phyloP scores from a whole-genome alignment of 2,329 filamentous ascomycete genomes.

The Fusarium algeriense region DNA sequence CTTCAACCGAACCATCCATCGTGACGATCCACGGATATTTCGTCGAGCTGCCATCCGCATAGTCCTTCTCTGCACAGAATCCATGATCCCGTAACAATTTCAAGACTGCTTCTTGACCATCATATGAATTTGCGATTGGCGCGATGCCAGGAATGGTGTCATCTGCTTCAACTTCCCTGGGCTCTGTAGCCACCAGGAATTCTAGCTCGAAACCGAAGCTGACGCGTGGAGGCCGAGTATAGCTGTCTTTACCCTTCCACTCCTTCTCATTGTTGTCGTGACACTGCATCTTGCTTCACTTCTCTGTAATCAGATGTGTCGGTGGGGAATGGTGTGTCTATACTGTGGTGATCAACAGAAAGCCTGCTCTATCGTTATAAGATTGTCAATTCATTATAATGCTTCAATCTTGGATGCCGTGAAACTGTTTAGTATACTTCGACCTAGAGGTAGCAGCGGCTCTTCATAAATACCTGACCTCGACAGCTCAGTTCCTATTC shows the following conservation, averaged over 20 bases:
- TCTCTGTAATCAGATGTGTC: neutral
- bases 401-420: neutral
- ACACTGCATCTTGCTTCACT: neutral
- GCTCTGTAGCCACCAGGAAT: constrained; percentile 22
- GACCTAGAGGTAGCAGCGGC: neutral
- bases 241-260: constrained; percentile 3
- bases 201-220: constrained; percentile 43
- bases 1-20: constrained; percentile 5
- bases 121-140: neutral
- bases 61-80: neutral
- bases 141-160: constrained; percentile 16
- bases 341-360: neutral
- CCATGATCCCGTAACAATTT: constrained; percentile 6
- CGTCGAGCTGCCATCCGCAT: neutral
- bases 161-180: neutral
- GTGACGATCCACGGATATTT: constrained; percentile 22
- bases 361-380: neutral
- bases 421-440: neutral
- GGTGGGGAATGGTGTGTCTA: neutral
- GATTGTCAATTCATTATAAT: neutral
- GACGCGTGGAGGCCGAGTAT: constrained; percentile 30
- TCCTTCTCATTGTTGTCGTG: neutral
- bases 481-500: neutral
- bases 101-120: neutral
- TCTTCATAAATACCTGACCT: constrained; percentile 1